Evolutionary conservation across 805 yeast genomes (phyloP), one percentile per base, ranked within the genome.

Genomic region (Wickerhamomyces canadensis): DNA sequence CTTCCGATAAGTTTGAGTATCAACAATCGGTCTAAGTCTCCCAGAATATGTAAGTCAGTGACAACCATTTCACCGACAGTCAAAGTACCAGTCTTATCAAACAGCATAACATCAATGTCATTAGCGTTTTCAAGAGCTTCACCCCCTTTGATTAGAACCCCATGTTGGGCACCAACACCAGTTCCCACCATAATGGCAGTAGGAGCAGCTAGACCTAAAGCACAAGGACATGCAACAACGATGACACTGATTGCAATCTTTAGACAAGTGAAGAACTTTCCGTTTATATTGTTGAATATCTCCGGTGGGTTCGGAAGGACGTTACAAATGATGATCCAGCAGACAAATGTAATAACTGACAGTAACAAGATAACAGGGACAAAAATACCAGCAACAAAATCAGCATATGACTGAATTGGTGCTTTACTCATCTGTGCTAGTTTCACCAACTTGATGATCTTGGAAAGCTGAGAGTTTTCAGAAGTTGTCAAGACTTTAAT

Each of bases 111-210:
- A 44, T 78, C 72, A 27, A 86, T 67, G 15, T 70, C 62, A 50
- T 76, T 75, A 7, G 93, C 80, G 39, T 65, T 70, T 54, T 93
- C 98, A 43, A 93, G 70, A 13, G 84, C 76, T 35, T 83, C 95
- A 17, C 97, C 98, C 33, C 97, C 96, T 60, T 91, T 93, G 51
- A 93, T 84, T 37, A 93, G 66, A 5, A 93, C 83, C 15, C 98
- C 98, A 58, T 86, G 70, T 12, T 74, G 60, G 0, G 98, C 98
- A 28, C 96, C 98, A 17, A 87, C 82, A 28, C 98, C 98, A 2
- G 98, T 91, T 8, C 97, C 98, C 2, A 93, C 98, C 97, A 94
- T 93, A 10, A 93, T 86, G 0, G 98, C 98, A 2, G 98, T 94
- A 2, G 99, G 99, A 0, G 98, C 95, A 4, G 97, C 97, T 35